Percentiles rank a stretch among this genome's conserved stretches.
phyloP scores from a whole-genome alignment of 176 grass and related monocot species.

The Eremochloa ophiuroides region DNA sequence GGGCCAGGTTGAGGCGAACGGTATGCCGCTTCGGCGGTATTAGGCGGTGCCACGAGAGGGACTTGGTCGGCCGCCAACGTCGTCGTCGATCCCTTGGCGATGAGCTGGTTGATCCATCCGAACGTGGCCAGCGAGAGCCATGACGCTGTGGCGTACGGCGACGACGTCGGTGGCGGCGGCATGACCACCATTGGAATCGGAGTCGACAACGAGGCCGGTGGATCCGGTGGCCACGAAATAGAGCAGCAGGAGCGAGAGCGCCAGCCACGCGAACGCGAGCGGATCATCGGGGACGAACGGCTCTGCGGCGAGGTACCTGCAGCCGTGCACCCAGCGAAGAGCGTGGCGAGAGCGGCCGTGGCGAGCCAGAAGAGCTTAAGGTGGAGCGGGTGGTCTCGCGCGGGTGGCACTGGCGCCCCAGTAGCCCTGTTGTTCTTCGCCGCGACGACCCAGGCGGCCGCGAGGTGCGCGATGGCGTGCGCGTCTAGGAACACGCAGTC shows the following conservation, averaged over 20 bases:
- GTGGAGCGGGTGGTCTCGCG: slow-evolving; percentile 10
- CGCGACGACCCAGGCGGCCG: slow-evolving; percentile 6
- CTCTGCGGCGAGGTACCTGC: slow-evolving; percentile 8
- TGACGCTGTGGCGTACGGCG: too few species aligned
- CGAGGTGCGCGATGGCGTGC: slow-evolving; percentile 40
- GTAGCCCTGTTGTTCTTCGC: slow-evolving; percentile 11
- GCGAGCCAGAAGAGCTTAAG: slow-evolving; percentile 50
- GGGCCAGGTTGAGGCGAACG: too few species aligned
- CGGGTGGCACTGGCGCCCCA: background rate
- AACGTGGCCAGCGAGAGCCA: too few species aligned
- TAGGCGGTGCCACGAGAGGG: too few species aligned
- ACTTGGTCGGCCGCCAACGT: too few species aligned
- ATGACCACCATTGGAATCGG: too few species aligned
- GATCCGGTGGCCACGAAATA: slow-evolving; percentile 2
- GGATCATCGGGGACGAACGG: slow-evolving; percentile 31
- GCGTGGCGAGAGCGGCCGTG: background rate
- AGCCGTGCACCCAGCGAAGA: slow-evolving; percentile 15
- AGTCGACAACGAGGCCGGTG: slow-evolving; percentile 13
- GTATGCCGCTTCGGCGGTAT: too few species aligned
- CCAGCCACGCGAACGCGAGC: slow-evolving; percentile 30
- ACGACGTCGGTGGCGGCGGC: too few species aligned
- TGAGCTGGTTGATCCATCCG: too few species aligned
- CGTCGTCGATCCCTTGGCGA: too few species aligned
- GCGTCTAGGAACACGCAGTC: slow-evolving; percentile 38
- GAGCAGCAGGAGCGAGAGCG: slow-evolving; percentile 33